phyloP scores from a whole-genome alignment of 352 stramenopile genomes.

The Pythium pyrilobum region DNA sequence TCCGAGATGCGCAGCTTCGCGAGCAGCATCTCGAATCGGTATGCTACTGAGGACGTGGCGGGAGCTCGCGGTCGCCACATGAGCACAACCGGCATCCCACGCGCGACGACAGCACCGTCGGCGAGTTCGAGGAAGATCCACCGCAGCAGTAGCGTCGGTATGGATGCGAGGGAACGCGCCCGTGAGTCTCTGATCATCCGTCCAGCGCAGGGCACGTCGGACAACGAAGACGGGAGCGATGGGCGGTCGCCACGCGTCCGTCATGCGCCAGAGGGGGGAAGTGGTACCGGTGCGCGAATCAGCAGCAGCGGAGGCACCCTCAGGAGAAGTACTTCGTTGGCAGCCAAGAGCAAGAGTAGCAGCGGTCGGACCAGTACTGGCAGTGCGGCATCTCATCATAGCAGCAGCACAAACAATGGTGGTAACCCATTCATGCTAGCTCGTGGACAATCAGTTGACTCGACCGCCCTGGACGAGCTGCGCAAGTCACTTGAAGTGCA shows the following conservation, averaged over 20 bases:
- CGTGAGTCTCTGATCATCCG: conserved; percentile 22
- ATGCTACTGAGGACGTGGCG: conserved; percentile 14
- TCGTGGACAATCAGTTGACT: not conserved
- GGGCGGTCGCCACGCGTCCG: conserved; percentile 6
- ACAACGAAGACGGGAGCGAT: conserved; percentile 10
- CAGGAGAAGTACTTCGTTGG: conserved; percentile 7
- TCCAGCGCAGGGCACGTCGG: not conserved
- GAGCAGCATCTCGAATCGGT: conserved; percentile 21
- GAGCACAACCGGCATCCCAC: conserved; percentile 15
- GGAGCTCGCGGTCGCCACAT: not conserved
- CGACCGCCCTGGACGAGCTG: conserved; percentile 9
- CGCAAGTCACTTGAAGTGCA: conserved; percentile 61
- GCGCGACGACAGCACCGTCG: not conserved
- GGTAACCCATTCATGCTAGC: too few relatives aligned
- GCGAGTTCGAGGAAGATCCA: conserved; percentile 5
- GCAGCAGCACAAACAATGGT: not conserved
- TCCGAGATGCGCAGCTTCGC: conserved; percentile 22
- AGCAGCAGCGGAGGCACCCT: conserved; percentile 1
- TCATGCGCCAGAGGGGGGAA: not conserved
- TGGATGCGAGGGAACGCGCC: conserved; percentile 9
- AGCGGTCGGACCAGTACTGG: not conserved
- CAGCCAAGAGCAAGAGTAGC: conserved; percentile 3
- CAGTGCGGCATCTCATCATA: not conserved
- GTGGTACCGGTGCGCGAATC: not conserved
- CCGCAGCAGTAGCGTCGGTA: conserved; percentile 18